Base-by-base conservation (phyloP, 1,284 basidiomycete species). In the Trichosporon ovoides region DNA sequence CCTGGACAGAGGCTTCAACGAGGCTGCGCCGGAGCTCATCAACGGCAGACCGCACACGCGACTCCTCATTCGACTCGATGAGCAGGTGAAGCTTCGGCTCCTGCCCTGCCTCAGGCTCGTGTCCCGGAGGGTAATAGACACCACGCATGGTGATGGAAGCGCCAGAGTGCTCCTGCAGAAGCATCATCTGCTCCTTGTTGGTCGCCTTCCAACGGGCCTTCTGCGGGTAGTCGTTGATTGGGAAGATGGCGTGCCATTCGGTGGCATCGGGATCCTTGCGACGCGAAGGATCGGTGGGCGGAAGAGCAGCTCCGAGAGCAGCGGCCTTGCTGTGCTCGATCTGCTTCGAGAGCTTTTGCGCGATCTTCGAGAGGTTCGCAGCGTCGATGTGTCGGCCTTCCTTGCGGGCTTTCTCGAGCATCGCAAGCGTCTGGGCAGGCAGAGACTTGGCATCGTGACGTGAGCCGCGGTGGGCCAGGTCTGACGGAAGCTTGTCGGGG, bases 121-220 rank as follows among this genome's bases (percentile, higher is more conserved):
- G 94, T 18, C 89, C 88, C 22, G 86, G 69, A 64, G 97, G 92
- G 78, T 99, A 98, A 78, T 90, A 98, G 59, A 95, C 91, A 72
- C 63, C 63, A 38, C 63, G 95, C 82, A 96, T 97, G 12, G 95
- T 99, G 58, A 99, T 91, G 1, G 92, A 95, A 0, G 94, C 95
- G 36, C 95, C 94, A 1, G 93, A 96, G 79, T 92, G 88, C 76
- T 97, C 93, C 78, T 94, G 91, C 70, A 98, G 85, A 83, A 92
- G 87, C 49, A 90, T 88, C 93, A 98, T 98, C n/a, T 95, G 96
- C 79, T 98, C 96, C 82, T 98, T 98, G 81, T 98, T 98, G 24
- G 96, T 99, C 61, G 98, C 95, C 70, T 93, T 87, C 96, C 96
- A 99, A 64, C 96, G 85, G 36, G 96, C 96, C 78, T 97, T 97